Evolutionary conservation across 768 basidiomycete genomes (phyloP).

Genomic region (Leccinum variicolor): DNA sequence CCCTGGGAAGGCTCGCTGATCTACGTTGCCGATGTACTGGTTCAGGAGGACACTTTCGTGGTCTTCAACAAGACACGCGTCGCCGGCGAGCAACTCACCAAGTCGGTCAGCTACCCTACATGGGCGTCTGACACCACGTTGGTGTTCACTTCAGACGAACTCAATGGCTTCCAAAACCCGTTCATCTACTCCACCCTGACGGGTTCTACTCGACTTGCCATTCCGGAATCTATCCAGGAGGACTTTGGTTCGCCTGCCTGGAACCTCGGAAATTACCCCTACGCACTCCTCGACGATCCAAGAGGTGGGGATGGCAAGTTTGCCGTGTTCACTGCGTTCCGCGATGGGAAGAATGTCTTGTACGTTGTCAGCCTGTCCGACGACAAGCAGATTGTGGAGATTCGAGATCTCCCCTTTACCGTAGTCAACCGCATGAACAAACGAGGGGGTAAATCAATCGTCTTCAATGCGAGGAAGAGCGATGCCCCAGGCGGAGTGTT

Average conservation of each 20-base stretch:
- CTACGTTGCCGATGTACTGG: constrained; percentile 44
- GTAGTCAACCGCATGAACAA: constrained; percentile 22
- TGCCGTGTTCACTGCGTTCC: constrained; percentile 31
- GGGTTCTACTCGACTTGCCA: constrained; percentile 25
- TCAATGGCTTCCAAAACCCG: constrained; percentile 64
- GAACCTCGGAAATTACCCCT: constrained; percentile 46
- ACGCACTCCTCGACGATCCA: constrained; percentile 41
- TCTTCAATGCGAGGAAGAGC: constrained; percentile 34
- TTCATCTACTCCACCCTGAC: constrained; percentile 46
- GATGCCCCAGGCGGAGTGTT: constrained; percentile 33
- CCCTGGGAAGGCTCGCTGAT: constrained; percentile 68
- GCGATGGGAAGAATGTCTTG: constrained; percentile 33
- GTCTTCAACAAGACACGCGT: constrained; percentile 42
- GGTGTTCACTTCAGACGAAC: constrained; percentile 59
- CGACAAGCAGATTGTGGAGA: constrained; percentile 25
- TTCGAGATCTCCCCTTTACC: constrained; percentile 34
- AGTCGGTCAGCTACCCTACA: constrained; percentile 54
- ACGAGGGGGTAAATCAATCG: constrained; percentile 23
- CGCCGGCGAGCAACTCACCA: constrained; percentile 47
- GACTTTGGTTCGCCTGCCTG: constrained; percentile 61
- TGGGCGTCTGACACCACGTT: constrained; percentile 58
- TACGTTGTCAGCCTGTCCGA: constrained; percentile 30
- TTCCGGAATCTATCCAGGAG: constrained; percentile 42
- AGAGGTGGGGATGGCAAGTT: constrained; percentile 16
- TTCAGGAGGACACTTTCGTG: constrained; percentile 27